Conservation (phyloP, 2,329 filamentous ascomycete genomes). For the Chaetomiaceae sp. region DNA sequence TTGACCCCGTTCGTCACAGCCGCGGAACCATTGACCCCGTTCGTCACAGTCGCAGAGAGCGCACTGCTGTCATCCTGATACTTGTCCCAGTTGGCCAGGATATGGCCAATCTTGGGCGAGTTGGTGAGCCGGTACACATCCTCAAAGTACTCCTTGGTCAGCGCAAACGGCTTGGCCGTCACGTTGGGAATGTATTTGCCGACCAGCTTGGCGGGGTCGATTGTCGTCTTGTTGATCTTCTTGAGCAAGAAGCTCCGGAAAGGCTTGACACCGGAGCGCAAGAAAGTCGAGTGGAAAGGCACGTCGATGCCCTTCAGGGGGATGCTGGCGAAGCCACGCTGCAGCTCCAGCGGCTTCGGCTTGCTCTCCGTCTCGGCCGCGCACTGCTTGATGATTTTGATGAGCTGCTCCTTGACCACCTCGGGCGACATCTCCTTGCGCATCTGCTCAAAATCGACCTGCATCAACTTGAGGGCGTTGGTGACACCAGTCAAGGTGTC, state of each 20-base stretch:
- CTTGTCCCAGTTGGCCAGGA: conserved; percentile 82
- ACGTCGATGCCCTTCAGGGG: conserved; percentile 96
- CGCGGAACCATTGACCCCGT: conserved; percentile 21
- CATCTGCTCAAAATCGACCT: conserved; percentile 93
- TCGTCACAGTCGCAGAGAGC: conserved; percentile 30
- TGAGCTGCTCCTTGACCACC: conserved; percentile 83
- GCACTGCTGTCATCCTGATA: conserved; percentile 52
- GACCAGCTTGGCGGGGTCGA: conserved; percentile 92
- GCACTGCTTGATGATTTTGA: conserved; percentile 85
- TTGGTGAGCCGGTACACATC: conserved; percentile 96
- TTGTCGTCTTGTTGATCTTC: conserved; percentile 99
- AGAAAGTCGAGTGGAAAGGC: conserved; percentile 97
- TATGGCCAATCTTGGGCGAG: conserved; percentile 68
- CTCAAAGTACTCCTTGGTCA: conserved; percentile 99
- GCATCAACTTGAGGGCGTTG: conserved; percentile 94
- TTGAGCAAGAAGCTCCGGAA: conserved; percentile 98
- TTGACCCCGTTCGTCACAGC: conserved; percentile 29
- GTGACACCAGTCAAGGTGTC: conserved; percentile 73
- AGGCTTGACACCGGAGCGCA: conserved; percentile 96
- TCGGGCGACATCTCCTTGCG: conserved; percentile 83
- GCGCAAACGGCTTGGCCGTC: conserved; percentile 88
- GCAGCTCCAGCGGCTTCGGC: conserved; percentile 79
- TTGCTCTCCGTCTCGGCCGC: conserved; percentile 85
- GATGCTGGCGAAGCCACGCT: conserved; percentile 95
- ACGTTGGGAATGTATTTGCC: conserved; percentile 99